These are phyloP conservation scores for Agastache rugosa DNA, from an alignment of 257 asterid species.

Conservation along the genomic window DNA sequence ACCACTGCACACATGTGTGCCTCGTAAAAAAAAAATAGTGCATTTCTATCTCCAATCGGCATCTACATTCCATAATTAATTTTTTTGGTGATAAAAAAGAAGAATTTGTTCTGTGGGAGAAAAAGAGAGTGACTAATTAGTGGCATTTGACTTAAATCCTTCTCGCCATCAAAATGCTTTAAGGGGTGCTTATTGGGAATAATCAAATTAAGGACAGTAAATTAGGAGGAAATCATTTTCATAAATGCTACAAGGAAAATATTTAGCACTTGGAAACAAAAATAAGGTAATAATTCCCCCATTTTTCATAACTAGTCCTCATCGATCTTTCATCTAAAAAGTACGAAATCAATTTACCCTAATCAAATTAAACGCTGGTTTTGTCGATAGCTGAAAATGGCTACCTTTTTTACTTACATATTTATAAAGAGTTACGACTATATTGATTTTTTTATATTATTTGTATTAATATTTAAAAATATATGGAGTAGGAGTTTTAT, in stretches of 20 bases:
- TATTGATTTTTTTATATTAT: too few relatives aligned
- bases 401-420: too few relatives aligned
- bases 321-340: too few relatives aligned
- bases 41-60: not conserved
- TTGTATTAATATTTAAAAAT: too few relatives aligned
- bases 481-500: too few relatives aligned
- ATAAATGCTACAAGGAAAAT: not conserved
- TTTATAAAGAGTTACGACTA: too few relatives aligned
- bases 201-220: not conserved
- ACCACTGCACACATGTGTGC: too few relatives aligned
- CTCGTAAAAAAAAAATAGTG: not conserved
- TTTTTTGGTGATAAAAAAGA: not conserved
- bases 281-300: not conserved
- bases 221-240: conserved; percentile 13
- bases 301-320: too few relatives aligned
- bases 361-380: too few relatives aligned
- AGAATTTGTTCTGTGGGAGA: not conserved
- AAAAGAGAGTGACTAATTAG: not conserved
- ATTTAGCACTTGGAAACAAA: not conserved
- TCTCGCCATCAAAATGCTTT: not conserved
- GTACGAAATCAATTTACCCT: too few relatives aligned
- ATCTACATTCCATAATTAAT: not conserved
- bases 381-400: too few relatives aligned
- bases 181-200: not conserved
- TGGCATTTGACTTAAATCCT: not conserved